phyloP scores from a whole-genome alignment of 148 eudicot genomes.

The Dianthus caryophyllus region DNA sequence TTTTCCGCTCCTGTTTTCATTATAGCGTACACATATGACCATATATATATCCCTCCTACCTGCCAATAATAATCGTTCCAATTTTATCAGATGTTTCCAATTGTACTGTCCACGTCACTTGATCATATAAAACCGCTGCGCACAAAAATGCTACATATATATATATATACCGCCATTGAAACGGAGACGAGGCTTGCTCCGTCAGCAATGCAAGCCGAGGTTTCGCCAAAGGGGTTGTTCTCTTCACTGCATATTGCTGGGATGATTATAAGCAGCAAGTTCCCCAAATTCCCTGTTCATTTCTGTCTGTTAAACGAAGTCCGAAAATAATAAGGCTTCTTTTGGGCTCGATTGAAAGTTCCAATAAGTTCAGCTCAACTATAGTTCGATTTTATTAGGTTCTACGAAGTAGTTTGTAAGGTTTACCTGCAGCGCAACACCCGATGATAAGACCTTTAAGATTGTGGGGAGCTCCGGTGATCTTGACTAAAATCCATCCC shows the following conservation, averaged over 20 bases:
- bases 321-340: neutral
- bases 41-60: conserved; percentile 54
- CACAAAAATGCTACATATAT: too few relatives aligned
- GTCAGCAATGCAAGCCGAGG: conserved; percentile 31
- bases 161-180: conserved; percentile 30
- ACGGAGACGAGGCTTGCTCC: conserved; percentile 48
- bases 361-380: too few relatives aligned
- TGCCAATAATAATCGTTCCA: conserved; percentile 17
- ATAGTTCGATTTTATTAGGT: too few relatives aligned
- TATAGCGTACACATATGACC: conserved; percentile 54
- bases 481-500: conserved; percentile 53
- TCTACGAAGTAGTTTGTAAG: too few relatives aligned
- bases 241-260: conserved; percentile 59
- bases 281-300: conserved; percentile 57
- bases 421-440: conserved; percentile 63
- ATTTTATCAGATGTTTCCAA: too few relatives aligned
- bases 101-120: too few relatives aligned
- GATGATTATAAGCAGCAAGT: conserved; percentile 51
- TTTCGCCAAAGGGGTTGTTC: conserved; percentile 55
- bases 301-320: neutral
- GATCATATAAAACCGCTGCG: too few relatives aligned
- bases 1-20: conserved; percentile 36
- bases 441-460: conserved; percentile 53
- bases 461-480: conserved; percentile 42
- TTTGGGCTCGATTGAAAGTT: too few relatives aligned